Evolutionary conservation across 768 basidiomycete species (phyloP), one percentile per base, ranked within the genome.

Genomic region (Tricholoma hemisulphureum): DNA sequence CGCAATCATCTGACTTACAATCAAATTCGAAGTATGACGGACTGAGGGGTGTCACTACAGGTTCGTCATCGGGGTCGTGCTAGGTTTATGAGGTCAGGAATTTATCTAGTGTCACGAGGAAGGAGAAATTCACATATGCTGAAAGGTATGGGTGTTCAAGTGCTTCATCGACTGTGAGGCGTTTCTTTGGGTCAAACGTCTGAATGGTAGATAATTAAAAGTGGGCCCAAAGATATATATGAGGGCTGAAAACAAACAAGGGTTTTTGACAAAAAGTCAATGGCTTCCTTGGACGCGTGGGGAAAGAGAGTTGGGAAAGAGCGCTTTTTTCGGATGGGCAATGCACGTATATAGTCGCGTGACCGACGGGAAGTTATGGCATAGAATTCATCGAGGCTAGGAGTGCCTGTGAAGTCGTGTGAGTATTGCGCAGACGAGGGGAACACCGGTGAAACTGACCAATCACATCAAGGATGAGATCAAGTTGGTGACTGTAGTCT

Each of bases 131-230:
- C 53, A 91, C 90, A 69, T 97, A 96, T 71, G 94, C 91, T 69
- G 93, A 91, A 13, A 96, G 80, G 69, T 96, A 96, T 6, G 95
- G 95, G 67, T 98, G 95, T 29, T 88, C 88, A 18, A 99, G 78
- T 7, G 95, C 95, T 62, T 95, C 87, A 67, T 98, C 95, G 39
- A 95, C 93, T 1, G 93, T 93, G 68, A 94, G 87, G 52, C 97
- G 88, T 72, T 95, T 97, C 80, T 94, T 95, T 24, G 97, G 96
- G 73, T 97, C 95, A 73, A 98, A 99, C 0, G 97, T 95, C 89
- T 91, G 63, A 34, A 29, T 31, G 10, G 23, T 51, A 18, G 45
- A 53, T 51, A 37, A 14, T 21, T 55, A 48, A 55, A 57, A 37
- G 52, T 37, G 26, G 14, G 9, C 34, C 6, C 28, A 18, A n/a